A percentile compares a stretch with the other conserved stretches of the same genome.
phyloP scores from a whole-genome alignment of 1,284 basidiomycete species.

The Tilletiopsis washingtonensis region DNA sequence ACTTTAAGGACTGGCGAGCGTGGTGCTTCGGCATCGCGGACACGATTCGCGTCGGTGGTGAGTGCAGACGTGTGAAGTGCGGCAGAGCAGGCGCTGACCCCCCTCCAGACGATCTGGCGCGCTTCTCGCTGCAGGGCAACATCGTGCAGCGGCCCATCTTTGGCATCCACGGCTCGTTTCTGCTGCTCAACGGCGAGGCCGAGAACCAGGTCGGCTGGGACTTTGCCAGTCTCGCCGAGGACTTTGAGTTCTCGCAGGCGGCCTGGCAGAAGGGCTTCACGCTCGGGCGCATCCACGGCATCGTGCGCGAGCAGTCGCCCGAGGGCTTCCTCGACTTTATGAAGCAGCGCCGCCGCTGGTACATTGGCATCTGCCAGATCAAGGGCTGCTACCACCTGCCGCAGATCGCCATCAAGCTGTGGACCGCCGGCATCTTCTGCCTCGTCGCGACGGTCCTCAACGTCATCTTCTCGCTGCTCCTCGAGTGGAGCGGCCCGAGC shows the following conservation, averaged over 20 bases:
- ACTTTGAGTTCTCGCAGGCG: constrained; percentile 50
- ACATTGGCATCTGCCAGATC: constrained; percentile 48
- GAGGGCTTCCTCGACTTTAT: constrained; percentile 48
- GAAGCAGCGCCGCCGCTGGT: constrained; percentile 50
- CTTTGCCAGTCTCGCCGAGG: constrained; percentile 46
- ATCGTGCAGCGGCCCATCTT: constrained; percentile 49
- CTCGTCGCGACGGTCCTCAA: constrained; percentile 49
- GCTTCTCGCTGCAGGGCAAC: constrained; percentile 50
- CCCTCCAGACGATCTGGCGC: constrained; percentile 49
- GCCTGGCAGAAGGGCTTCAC: constrained; percentile 50
- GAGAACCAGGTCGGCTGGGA: constrained; percentile 50
- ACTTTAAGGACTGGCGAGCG: constrained; percentile 50
- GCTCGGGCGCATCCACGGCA: constrained; percentile 49
- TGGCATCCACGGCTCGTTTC: constrained; percentile 50
- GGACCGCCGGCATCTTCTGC: constrained; percentile 50
- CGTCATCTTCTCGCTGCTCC: constrained; percentile 44
- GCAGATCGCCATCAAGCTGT: constrained; percentile 49
- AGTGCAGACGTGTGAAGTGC: no score
- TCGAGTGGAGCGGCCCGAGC: constrained; percentile 23
- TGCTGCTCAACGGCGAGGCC: constrained; percentile 50
- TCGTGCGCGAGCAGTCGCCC: constrained; percentile 49
- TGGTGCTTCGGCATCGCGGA: constrained; percentile 51
- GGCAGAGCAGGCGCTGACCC: no score
- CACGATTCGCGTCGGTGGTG: constrained; percentile 50
- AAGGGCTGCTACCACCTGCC: constrained; percentile 48